Base-by-base conservation (phyloP, 331 rosid species). In the Malus hybrid region DNA sequence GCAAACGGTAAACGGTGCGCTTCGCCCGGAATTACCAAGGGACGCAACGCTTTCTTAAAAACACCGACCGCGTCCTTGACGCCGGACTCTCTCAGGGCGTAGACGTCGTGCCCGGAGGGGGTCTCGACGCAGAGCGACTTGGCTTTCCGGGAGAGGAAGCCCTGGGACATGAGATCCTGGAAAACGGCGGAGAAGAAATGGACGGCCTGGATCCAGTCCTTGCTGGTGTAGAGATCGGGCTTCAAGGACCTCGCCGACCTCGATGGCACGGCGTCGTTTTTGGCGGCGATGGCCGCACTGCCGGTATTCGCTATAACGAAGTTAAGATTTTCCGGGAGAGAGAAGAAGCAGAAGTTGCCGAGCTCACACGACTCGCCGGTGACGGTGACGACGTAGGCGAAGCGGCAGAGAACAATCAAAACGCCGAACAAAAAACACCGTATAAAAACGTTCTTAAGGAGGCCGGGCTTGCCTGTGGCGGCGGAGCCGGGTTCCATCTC, bases 331-430 rank as follows among this genome's bases (percentile, higher is more conserved):
- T 90, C 93, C 24, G 93, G 98, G 7, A 91, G 62, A 4, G 96
- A 84, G 86, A 90, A 91, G 84, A 95, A 92, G 75, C 97, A 95
- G 86, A 95, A 95, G 68, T 82, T 89, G 9, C 87, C 90, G 16
- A 87, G 77, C 62, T 60, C 78, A 55, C 99, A 95, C 0, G 99
- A 89, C 77, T 90, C 93, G 57, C 99, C 97, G 52, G 96, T 76
- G 28, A 95, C 62, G 22, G 96, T 80, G 10, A 92, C 80, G 61
- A 95, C 82, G 82, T 92, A 95, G 48, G 96, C 92, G 28, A 95
- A 95, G 42, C 99, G 93, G 7, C 80, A 80, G 9, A 83, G 82
- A n/a, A 92, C 63, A 20, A 92, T 7, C 33, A 95, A 86, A 31
- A 95, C 90, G 14, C 93, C 93, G 71, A 91, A 76, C n/a, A 92